Base-by-base conservation (phyloP, 805 yeast genomes). In the Spathaspora passalidarum region DNA sequence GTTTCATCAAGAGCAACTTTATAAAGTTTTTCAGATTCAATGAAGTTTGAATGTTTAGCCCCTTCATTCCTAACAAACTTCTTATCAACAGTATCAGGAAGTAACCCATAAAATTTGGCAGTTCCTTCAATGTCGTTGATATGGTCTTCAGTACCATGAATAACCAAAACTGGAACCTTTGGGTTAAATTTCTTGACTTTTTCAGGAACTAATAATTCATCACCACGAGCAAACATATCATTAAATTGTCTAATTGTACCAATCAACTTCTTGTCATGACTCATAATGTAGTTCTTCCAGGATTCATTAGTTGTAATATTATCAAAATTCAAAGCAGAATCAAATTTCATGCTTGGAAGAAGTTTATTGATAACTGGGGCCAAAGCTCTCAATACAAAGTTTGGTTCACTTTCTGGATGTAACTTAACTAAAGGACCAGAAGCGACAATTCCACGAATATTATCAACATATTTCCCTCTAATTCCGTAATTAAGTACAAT, bases 221-320 rank as follows among this genome's bases (percentile, higher is more conserved):
- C 72, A n/a, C 94, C 94, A 44, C 91, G 70, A 9, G 62, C 60
- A 32, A 86, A 57, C 72, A 86, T 81, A 52, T 82, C 91, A 56
- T 78, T 62, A 34, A 82, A 71, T 57, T 83, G 70, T 10, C 84
- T 69, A n/a, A 86, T 83, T 5, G 78, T 56, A 1, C 63, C 89
- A 73, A 45, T 63, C 58, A 55, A 68, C 40, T 75, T 73, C 21
- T 51, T 50, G 46, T 75, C 76, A 17, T 60, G 55, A 9, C 65
- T 58, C 11, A 49, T 56, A 40, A 85, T 56, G 52, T 69, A 83
- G 1, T 75, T 59, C 20, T 61, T 61, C 72, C 80, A 80, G 19
- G 57, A 62, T 23, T 62, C 54, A 56, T 81, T 77, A 9, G 75
- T 62, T 0, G 88, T 78, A 29, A 86, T 56, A 47, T 73, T 76